Evolutionary conservation across 2,329 filamentous ascomycete genomes (phyloP).

Genomic region (Ceratocystis cacaofunesta): DNA sequence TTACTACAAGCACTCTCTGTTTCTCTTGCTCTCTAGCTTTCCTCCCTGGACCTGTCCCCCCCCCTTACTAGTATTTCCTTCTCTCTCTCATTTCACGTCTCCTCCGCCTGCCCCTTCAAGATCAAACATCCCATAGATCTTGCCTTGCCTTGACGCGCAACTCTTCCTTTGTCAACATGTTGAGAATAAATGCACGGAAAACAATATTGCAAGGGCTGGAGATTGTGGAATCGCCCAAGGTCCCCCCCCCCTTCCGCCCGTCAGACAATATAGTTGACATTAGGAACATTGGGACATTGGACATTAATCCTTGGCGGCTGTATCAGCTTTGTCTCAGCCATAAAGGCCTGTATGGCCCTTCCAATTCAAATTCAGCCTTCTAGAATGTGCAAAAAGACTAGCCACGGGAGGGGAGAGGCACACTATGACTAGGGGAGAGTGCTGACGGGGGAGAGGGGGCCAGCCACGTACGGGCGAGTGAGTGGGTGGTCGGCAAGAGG

Average conservation of each 20-base stretch:
- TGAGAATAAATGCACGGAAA: not conserved
- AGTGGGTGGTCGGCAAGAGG: not conserved
- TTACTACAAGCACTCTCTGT: not conserved
- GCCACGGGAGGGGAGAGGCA: not conserved
- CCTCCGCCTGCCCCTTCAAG: not conserved
- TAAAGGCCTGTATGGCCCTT: not conserved
- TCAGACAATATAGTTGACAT: not conserved
- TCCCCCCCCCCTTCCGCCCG: not conserved
- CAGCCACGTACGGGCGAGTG: not conserved
- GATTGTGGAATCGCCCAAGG: not conserved
- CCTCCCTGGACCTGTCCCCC: too few species aligned
- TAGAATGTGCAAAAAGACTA: conserved; percentile 4
- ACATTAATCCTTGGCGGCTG: conserved; percentile 4
- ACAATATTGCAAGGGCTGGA: not conserved
- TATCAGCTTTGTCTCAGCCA: conserved; percentile 16
- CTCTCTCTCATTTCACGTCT: too few species aligned
- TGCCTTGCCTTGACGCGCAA: not conserved
- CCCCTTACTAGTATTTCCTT: too few species aligned
- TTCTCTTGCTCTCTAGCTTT: not conserved
- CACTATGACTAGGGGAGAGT: not conserved
- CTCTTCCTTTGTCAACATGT: not conserved
- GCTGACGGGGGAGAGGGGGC: not conserved
- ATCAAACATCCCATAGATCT: not conserved
- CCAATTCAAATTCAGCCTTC: not conserved
- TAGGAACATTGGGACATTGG: not conserved